A percentile compares a stretch with the other conserved stretches of the same genome.
Evolutionary conservation across 2,329 filamentous ascomycete genomes (phyloP).

Genomic region (Eutypa lata): DNA sequence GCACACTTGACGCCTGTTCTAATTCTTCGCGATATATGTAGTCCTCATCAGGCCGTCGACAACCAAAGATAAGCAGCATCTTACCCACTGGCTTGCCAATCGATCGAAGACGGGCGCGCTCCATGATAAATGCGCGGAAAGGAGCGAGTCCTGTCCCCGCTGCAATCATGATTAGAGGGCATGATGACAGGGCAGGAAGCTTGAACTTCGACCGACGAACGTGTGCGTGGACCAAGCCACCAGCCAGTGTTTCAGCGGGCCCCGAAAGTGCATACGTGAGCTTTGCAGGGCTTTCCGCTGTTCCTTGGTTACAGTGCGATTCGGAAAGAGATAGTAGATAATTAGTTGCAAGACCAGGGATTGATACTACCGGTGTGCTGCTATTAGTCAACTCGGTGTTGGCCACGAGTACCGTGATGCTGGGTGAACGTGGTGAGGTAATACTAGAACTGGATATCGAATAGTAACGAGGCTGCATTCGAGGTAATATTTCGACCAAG

Average conservation of each 20-base stretch:
- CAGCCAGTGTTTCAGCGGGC: neutral
- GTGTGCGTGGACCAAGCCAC: conserved; percentile 2
- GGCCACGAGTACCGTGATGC: conserved; percentile 37
- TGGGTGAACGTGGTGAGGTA: conserved; percentile 38
- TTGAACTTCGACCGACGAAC: conserved; percentile 42
- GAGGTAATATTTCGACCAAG: conserved; percentile 54
- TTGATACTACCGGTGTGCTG: neutral
- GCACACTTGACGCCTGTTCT: neutral
- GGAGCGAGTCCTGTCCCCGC: conserved; percentile 51
- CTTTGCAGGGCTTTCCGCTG: neutral
- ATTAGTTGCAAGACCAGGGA: conserved; percentile 1
- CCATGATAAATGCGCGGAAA: conserved; percentile 31
- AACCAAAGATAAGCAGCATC: conserved; percentile 40
- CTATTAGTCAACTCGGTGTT: conserved; percentile 17
- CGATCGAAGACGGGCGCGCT: conserved; percentile 33
- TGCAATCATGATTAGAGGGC: conserved; percentile 48
- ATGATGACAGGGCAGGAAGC: conserved; percentile 35
- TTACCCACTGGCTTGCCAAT: conserved; percentile 33
- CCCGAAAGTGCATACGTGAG: conserved; percentile 1
- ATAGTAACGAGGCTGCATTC: conserved; percentile 57
- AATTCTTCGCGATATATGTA: conserved; percentile 27
- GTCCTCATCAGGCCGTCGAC: conserved; percentile 32
- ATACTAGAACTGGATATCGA: conserved; percentile 53
- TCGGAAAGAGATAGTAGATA: conserved; percentile 2
- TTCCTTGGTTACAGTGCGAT: neutral